Evolutionary conservation across 2,329 filamentous ascomycete species (phyloP).

Genomic region (Ophiostoma quercus): DNA sequence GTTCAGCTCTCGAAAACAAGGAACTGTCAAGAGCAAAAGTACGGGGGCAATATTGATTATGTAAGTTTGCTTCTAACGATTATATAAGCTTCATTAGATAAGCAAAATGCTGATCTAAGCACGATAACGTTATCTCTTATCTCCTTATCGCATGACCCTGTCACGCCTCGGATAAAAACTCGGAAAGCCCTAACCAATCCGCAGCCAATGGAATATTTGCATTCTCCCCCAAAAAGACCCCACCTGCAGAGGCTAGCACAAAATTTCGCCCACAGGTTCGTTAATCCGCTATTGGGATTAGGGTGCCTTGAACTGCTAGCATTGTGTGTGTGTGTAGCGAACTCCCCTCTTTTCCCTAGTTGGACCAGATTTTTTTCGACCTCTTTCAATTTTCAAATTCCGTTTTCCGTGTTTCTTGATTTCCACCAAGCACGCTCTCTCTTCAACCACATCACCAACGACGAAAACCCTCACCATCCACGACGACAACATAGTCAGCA

Average conservation of each 20-base stretch:
- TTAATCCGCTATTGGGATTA: conserved; percentile 8
- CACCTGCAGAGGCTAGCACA: conserved; percentile 22
- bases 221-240: neutral
- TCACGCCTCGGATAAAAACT: conserved; percentile 15
- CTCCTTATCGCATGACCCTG: conserved; percentile 23
- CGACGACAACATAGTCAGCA: conserved; percentile 46
- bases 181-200: conserved; percentile 25
- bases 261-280: conserved; percentile 33
- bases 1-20: neutral
- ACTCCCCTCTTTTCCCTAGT: conserved; percentile 25
- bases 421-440: conserved; percentile 25
- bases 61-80: neutral
- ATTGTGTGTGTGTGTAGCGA: neutral
- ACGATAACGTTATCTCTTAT: neutral
- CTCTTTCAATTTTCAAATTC: conserved; percentile 16
- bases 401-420: conserved; percentile 17
- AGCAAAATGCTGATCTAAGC: neutral
- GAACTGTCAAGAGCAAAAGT: neutral
- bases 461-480: conserved; percentile 36
- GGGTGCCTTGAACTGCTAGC: conserved; percentile 13
- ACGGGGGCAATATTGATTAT: neutral
- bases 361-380: conserved; percentile 20
- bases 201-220: conserved; percentile 21
- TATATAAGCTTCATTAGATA: neutral
- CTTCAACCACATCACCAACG: conserved; percentile 34